Conservation (phyloP, 2,329 filamentous ascomycete species). For the Sordariomycetes sp. region DNA sequence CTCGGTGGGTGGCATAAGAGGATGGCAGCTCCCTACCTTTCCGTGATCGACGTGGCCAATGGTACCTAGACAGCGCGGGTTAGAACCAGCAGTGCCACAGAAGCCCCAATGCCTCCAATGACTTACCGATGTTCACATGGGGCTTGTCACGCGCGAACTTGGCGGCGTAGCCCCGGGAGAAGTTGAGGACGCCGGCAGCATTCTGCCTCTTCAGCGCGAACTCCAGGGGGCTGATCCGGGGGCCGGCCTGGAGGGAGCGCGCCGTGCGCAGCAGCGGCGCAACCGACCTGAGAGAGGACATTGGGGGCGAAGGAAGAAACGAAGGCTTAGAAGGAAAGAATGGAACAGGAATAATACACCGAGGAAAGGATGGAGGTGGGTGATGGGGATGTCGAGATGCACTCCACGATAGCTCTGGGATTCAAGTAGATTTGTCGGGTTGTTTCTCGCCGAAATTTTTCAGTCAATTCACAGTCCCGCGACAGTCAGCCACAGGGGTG, state of each 20-base stretch:
- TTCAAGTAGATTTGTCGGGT: neutral
- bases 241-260: constrained; percentile 61
- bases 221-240: constrained; percentile 66
- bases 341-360: neutral
- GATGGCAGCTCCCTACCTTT: constrained; percentile 53
- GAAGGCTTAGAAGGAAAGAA: neutral
- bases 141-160: constrained; percentile 85
- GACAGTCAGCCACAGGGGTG: neutral
- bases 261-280: constrained; percentile 75
- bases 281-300: constrained; percentile 70
- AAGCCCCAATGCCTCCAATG: neutral
- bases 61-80: constrained; percentile 50
- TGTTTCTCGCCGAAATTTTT: neutral
- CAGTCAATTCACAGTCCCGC: neutral
- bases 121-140: constrained; percentile 92
- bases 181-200: constrained; percentile 52
- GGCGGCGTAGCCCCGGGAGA: constrained; percentile 55
- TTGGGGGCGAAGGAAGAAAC: constrained; percentile 31
- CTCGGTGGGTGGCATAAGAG: neutral
- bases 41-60: constrained; percentile 99
- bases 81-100: constrained; percentile 5
- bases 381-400: neutral
- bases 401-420: constrained; percentile 1
- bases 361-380: neutral
- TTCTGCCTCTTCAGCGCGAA: constrained; percentile 53